Conservation (phyloP, 1,284 basidiomycete species). For the Takashimella koratensis region DNA sequence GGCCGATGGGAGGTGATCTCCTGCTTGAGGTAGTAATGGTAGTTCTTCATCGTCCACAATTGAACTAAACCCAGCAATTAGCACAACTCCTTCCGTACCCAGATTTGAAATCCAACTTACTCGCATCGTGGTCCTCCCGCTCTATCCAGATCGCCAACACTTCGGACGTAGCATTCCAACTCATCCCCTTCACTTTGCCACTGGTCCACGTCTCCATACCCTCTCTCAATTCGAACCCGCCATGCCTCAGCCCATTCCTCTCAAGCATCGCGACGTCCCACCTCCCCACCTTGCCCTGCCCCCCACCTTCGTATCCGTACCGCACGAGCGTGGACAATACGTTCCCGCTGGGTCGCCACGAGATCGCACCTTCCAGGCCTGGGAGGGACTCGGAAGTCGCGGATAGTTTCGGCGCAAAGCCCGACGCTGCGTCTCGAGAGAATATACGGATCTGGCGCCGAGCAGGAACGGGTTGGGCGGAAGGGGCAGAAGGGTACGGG, state of each 20-base stretch:
- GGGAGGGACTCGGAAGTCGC: conserved; percentile 79
- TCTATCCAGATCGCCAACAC: conserved; percentile 82
- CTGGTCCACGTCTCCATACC: conserved; percentile 42
- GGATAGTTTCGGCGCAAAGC: conserved; percentile 63
- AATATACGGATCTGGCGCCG: conserved; percentile 72
- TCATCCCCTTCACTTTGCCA: conserved; percentile 64
- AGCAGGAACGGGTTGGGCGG: conserved; percentile 10
- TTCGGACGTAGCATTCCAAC: conserved; percentile 86
- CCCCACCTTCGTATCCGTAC: conserved; percentile 67
- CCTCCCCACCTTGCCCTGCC: conserved; percentile 57
- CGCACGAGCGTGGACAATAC: conserved; percentile 78
- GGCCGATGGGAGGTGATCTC: conserved; percentile 60
- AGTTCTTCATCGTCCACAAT: conserved; percentile 92
- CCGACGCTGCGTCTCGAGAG: conserved; percentile 55
- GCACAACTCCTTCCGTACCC: background rate
- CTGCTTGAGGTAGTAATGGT: conserved; percentile 95
- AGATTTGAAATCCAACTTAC: conserved; percentile 50
- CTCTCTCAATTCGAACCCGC: conserved; percentile 75
- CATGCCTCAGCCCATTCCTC: conserved; percentile 86
- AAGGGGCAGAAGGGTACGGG: conserved; percentile 21
- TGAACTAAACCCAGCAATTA: conserved; percentile 61
- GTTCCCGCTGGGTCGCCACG: conserved; percentile 86
- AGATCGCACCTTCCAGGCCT: conserved; percentile 74
- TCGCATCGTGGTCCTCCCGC: conserved; percentile 59
- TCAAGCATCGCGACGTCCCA: conserved; percentile 95